Base-by-base conservation (phyloP, 2,329 filamentous ascomycete genomes). In the Mycosphaerella sp. region DNA sequence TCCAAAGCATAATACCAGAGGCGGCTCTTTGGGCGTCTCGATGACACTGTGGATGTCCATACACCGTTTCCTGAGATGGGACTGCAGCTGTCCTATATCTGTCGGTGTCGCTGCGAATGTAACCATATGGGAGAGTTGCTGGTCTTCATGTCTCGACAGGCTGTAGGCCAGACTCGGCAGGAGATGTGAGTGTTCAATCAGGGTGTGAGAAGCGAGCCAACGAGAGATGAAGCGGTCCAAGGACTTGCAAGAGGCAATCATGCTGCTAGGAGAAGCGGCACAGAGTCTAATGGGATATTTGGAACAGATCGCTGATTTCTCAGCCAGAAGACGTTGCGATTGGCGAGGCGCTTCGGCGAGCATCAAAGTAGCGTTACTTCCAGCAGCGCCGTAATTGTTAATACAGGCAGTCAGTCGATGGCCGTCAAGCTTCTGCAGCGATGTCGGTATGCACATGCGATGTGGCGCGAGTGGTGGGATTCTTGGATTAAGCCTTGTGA, bases 341-440 rank as follows among this genome's bases (percentile, higher is more conserved):
- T 26, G 47, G 23, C 34, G 38, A 10, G 48, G 39, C n/a, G 52
- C 45, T 26, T 54, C 47, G 9, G 14, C 8, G 11, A 54, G 43
- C 10, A 59, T 42, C n/a, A 54, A 9, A 23, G 48, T 36, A n/a
- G 48, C 54, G 45, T 73, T 73, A 9, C 69, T 68, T 8, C 71
- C 70, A 6, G 69, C 63, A 6, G 71, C 71, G 21, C 65, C 61
- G 51, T 72, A 73, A 51, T 70, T 73, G 61, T 73, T 73, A 29
- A 73, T 44, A 8, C 54, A 50, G 23, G 48, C 56, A 12, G 48
- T 48, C 48, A 45, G 7, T 41, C 38, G 26, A 4, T 26, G 14
- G 38, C 29, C 10, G 29, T 48, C 55, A 52, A 57, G n/a, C 32
- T 40, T 26, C 10, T 49, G 46, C 14, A 42, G 26, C 23, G 17